These are phyloP conservation scores for Fusarium praegraminearum DNA, from an alignment of 2,329 filamentous ascomycete species.

Conservation along the genomic window DNA sequence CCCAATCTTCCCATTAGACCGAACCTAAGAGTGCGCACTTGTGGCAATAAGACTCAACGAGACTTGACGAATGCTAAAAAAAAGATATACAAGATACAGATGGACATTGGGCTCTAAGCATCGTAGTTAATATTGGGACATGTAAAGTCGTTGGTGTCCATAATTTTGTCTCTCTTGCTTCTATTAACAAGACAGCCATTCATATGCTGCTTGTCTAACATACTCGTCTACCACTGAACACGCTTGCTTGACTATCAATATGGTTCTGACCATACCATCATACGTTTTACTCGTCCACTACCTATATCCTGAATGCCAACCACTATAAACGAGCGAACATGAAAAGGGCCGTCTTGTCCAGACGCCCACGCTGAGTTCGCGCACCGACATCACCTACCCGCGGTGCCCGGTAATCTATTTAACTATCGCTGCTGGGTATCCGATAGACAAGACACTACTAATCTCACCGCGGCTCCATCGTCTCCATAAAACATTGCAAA, in stretches of 20 bases:
- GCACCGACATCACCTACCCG: conserved; percentile 38
- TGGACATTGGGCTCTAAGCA: not conserved
- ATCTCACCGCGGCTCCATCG: conserved; percentile 45
- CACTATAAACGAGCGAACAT: conserved; percentile 40
- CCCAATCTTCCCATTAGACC: not conserved
- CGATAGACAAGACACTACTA: conserved; percentile 47
- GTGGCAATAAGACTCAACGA: not conserved
- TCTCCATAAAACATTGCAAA: conserved; percentile 42
- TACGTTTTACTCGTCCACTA: conserved; percentile 40
- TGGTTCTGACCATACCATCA: conserved; percentile 21
- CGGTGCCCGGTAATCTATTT: conserved; percentile 44
- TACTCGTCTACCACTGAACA: conserved; percentile 30
- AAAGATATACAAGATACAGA: too few species aligned
- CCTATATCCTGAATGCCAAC: conserved; percentile 40
- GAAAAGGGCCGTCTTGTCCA: conserved; percentile 16
- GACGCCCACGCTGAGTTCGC: conserved; percentile 29
- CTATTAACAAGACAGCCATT: conserved; percentile 43
- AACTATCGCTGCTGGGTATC: conserved; percentile 48
- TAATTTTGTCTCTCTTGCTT: conserved; percentile 28
- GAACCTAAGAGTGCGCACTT: not conserved
- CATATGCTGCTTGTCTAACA: conserved; percentile 36
- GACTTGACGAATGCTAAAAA: not conserved
- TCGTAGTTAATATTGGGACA: not conserved
- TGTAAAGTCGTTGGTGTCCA: not conserved
- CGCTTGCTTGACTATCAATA: conserved; percentile 34